Base-by-base conservation (phyloP, 176 grass and related monocot genomes). In the Areca catechu region DNA sequence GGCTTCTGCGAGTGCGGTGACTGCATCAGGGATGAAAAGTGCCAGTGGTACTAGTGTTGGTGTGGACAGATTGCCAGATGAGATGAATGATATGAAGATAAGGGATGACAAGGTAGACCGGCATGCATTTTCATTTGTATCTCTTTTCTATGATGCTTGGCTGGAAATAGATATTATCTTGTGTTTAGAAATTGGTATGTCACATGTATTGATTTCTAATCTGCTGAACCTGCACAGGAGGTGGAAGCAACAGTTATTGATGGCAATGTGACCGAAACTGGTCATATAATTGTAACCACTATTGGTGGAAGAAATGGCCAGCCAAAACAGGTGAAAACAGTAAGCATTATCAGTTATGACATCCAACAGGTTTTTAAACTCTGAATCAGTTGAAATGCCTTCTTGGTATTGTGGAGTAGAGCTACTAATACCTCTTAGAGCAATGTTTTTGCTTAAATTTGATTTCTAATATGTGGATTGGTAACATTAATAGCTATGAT, bases 291-390 rank as follows among this genome's bases (percentile, higher is more conserved):
- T 0, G 77, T 88, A 16, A 88, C 81, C 2, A 79, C 81, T 23
- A 61, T 95, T 23, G 81, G 75, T 51, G 80, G 84, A 49, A 81
- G 74, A 82, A 85, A 95, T 76, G 82, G 74, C n/a, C 89, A 95
- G 62, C 74, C 77, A 7, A 88, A 81, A 53, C 84, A 95, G 80
- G 89, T 95, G 85, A 24, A 48, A 5, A 18, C 4, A n/a, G 16
- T 56, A 61, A 6, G 16, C 34, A 37, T 37, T 37, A 37, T 37
- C 12, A 12, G 34, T 5, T 12, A 12, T 37, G 34, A 12, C 34
- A 37, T 37, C 34, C 34, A 37, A 37, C 34, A 37, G 34, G 1
- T 37, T 2, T 37, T 37, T 5, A 1, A 37, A 37, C 7, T 37
- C 34, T 37, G 9, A 37, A 1, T 1, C 12, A 10, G 7, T 37